Conservation (phyloP, 1,284 basidiomycete species). For the Amylostereum areolatum region DNA sequence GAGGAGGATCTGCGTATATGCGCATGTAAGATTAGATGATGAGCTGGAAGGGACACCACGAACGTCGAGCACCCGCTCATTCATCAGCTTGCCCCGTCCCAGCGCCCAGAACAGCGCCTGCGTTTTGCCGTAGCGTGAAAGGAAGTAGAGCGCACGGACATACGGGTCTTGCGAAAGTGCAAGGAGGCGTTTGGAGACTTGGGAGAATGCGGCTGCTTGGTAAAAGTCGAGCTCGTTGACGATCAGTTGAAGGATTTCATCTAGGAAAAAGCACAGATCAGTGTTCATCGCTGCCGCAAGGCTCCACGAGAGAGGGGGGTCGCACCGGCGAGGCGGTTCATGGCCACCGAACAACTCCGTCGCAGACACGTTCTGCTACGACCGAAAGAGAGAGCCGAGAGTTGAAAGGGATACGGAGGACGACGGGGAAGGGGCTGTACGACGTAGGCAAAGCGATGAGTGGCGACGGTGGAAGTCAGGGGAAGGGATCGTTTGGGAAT, state of each 20-base stretch:
- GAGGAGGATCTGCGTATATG: constrained; percentile 51
- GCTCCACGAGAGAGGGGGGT: constrained; percentile 4
- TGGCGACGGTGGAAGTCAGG: neutral
- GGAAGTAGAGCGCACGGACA: constrained; percentile 68
- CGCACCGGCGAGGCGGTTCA: constrained; percentile 17
- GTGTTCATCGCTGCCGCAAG: constrained; percentile 2
- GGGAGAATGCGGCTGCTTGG: constrained; percentile 53
- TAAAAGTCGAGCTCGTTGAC: constrained; percentile 52
- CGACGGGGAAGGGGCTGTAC: neutral
- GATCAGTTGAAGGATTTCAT: constrained; percentile 68
- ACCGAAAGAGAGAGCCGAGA: neutral
- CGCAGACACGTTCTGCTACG: constrained; percentile 2
- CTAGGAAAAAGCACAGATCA: constrained; percentile 25
- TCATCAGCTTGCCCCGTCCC: constrained; percentile 59
- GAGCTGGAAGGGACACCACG: constrained; percentile 25
- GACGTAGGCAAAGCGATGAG: neutral
- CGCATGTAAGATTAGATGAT: constrained; percentile 7
- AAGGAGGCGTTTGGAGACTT: constrained; percentile 51
- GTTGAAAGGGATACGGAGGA: neutral
- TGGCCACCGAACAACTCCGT: neutral
- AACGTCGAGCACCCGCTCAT: constrained; percentile 63
- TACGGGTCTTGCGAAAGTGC: constrained; percentile 67
- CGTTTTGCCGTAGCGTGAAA: constrained; percentile 59
- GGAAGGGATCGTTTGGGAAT: neutral
- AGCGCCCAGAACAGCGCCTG: constrained; percentile 69